phyloP scores from a whole-genome alignment of 768 basidiomycete species.

The Calocera viscosa region DNA sequence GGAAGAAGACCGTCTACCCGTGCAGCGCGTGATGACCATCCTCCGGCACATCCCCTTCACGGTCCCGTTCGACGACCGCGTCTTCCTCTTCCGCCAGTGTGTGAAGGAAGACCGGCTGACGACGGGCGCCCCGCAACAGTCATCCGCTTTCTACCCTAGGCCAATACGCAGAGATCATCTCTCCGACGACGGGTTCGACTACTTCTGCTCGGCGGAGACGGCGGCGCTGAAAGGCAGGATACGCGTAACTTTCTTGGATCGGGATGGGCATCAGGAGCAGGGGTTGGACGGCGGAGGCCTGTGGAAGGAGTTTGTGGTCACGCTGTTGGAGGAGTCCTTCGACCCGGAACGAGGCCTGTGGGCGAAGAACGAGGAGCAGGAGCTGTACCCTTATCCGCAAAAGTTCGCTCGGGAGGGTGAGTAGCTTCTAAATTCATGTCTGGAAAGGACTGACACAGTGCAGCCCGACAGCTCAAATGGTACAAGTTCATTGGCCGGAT shows the following conservation, averaged over 20 bases:
- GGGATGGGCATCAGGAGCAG: conserved; percentile 75
- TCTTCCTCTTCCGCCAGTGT: conserved; percentile 65
- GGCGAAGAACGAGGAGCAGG: conserved; percentile 80
- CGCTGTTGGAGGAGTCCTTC: conserved; percentile 84
- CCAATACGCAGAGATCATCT: conserved; percentile 58
- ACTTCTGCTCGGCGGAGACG: conserved; percentile 43
- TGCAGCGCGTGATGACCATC: conserved; percentile 62
- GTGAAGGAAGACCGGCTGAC: conserved; percentile 6
- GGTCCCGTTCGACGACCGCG: conserved; percentile 84
- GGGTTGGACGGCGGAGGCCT: conserved; percentile 95
- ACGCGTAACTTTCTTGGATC: conserved; percentile 84
- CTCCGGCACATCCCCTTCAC: conserved; percentile 94
- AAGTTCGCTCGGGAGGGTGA: conserved; percentile 76
- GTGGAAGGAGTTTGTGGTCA: conserved; percentile 92
- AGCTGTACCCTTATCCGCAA: conserved; percentile 91
- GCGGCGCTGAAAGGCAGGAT: conserved; percentile 69
- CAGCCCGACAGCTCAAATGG: conserved; percentile 74
- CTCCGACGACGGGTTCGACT: conserved; percentile 84
- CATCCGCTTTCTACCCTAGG: conserved; percentile 17
- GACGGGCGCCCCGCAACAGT: neutral
- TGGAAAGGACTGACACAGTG: neutral
- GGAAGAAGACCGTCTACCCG: conserved; percentile 26
- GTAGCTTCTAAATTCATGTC: no score
- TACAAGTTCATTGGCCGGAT: conserved; percentile 88
- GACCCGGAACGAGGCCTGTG: conserved; percentile 90